Conservation (phyloP, 2,329 filamentous ascomycete species). For the Trichoderma afroharzianum region DNA sequence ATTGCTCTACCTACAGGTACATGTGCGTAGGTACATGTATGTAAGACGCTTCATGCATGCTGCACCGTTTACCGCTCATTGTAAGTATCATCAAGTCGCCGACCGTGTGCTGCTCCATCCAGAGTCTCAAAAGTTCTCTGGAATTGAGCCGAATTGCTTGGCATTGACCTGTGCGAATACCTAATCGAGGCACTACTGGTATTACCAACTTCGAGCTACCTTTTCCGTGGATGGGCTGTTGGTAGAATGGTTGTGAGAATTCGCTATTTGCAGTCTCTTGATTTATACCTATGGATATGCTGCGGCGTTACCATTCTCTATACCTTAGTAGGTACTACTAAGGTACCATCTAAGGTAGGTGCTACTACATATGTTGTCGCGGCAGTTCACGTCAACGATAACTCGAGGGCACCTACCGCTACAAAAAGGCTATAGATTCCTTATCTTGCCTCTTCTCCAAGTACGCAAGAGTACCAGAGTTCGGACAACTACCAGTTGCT, state of each 20-base stretch:
- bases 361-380: background rate
- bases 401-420: background rate
- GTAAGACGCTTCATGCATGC: constrained; percentile 5
- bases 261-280: background rate
- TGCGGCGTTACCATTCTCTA: too few relatives aligned
- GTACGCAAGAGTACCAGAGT: background rate
- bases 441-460: background rate
- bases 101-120: background rate
- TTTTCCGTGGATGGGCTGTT: background rate
- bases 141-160: background rate
- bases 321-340: too few relatives aligned
- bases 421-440: background rate
- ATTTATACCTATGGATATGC: background rate
- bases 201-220: background rate
- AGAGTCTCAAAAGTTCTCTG: background rate
- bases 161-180: background rate
- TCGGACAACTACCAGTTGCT: background rate
- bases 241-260: background rate
- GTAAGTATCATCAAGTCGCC: background rate
- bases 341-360: too few relatives aligned
- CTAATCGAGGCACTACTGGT: background rate
- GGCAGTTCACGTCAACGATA: background rate
- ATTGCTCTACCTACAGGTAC: background rate
- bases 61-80: constrained; percentile 7
- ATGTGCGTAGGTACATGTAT: background rate